A percentile compares a stretch with the other conserved stretches of the same genome.
These are phyloP conservation scores for Poa pratensis DNA, from an alignment of 176 grass and related monocot genomes.

Conservation along the genomic window DNA sequence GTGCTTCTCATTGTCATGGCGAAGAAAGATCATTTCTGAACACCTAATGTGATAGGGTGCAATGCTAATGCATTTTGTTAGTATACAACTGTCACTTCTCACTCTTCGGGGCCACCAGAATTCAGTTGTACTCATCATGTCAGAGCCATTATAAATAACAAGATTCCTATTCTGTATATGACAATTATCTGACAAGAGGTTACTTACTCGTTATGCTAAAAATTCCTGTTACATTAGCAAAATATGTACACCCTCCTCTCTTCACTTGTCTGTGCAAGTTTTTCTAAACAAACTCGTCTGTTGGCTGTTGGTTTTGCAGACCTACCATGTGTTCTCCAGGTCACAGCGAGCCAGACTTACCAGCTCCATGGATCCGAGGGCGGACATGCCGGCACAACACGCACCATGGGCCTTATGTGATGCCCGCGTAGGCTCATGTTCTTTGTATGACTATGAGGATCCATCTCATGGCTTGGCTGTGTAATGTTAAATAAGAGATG, in stretches of 20 bases:
- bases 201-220: not conserved
- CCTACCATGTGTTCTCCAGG: slow-evolving; percentile 85
- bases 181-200: not conserved
- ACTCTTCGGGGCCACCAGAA: not conserved
- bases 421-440: not conserved
- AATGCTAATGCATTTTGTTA: not conserved
- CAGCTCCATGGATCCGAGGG: slow-evolving; percentile 61
- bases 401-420: slow-evolving; percentile 48
- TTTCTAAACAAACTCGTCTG: not conserved
- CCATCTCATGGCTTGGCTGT: slow-evolving; percentile 19
- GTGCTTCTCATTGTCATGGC: not conserved
- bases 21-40: not conserved
- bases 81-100: not conserved
- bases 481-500: slow-evolving; percentile 38
- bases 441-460: slow-evolving; percentile 17
- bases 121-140: not conserved
- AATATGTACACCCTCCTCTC: not conserved
- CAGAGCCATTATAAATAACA: not conserved
- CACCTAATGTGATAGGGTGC: not conserved
- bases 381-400: slow-evolving; percentile 19
- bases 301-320: slow-evolving; percentile 50
- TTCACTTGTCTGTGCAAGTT: not conserved
- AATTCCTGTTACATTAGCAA: not conserved
- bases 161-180: not conserved
- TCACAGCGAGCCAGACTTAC: slow-evolving; percentile 60